phyloP scores from a whole-genome alignment of 129 eudicot genomes.

The Lactuca saligna region DNA sequence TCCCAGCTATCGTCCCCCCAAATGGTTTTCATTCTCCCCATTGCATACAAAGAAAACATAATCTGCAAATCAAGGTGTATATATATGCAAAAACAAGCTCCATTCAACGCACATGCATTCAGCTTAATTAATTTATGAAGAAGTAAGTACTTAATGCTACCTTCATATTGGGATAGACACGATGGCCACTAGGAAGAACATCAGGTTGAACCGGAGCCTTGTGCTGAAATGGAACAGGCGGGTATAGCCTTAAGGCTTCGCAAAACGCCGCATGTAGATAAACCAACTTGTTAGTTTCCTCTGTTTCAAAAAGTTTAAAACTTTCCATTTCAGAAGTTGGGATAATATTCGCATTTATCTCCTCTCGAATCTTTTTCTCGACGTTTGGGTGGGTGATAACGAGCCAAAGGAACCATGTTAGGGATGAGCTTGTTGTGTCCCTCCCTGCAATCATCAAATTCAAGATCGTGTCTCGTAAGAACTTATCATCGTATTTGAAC shows the following conservation, averaged over 20 bases:
- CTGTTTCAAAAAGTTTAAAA: slow-evolving; percentile 31
- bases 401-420: slow-evolving; percentile 86
- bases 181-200: slow-evolving; percentile 46
- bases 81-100: not conserved
- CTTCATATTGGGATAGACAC: slow-evolving; percentile 59
- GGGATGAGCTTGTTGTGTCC: slow-evolving; percentile 69
- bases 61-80: slow-evolving; percentile 15
- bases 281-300: slow-evolving; percentile 44
- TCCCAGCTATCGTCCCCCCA: slow-evolving; percentile 70
- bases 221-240: too few relatives aligned
- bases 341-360: slow-evolving; percentile 31
- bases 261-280: slow-evolving; percentile 27
- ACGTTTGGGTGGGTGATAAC: slow-evolving; percentile 54
- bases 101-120: too few relatives aligned
- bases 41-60: slow-evolving; percentile 54
- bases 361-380: slow-evolving; percentile 50
- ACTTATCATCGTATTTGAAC: slow-evolving; percentile 43
- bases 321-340: slow-evolving; percentile 21
- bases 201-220: too few relatives aligned
- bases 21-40: slow-evolving; percentile 69
- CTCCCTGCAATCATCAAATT: slow-evolving; percentile 74
- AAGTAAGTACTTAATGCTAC: slow-evolving; percentile 13
- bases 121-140: too few relatives aligned
- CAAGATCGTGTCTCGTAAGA: slow-evolving; percentile 59
- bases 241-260: too few relatives aligned